Base-by-base conservation (phyloP, 768 basidiomycete genomes). In the Sutorius australiensis region DNA sequence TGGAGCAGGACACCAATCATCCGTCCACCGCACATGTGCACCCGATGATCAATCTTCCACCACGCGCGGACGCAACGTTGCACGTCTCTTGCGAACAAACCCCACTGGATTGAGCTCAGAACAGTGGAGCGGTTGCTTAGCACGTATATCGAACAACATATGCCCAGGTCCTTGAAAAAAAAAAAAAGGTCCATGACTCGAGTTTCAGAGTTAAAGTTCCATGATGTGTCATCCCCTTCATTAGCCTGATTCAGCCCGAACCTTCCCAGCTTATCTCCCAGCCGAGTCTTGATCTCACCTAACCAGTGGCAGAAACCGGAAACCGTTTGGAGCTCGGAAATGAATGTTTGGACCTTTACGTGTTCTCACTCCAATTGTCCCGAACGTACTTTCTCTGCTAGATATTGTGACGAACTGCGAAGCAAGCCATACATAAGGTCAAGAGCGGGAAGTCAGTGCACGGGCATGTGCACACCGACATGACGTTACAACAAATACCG, bases 41-140 rank as follows among this genome's bases (percentile, higher is more conserved):
- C 51, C 61, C 61, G 61, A 62, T 62, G 41, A 62, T 64, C 62
- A 61, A 61, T 61, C 62, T 64, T 64, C 62, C 53, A 39, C 50
- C 39, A 38, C 53, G 62, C 56, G 45, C 48, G 62, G 50, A 53
- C 42, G 37, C 63, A 63, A 65, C 62, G 63, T 64, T 63, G 62
- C 47, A 53, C 16, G 38, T 47, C 44, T 53, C 51, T 51, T 17
- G 51, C 51, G 53, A 56, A 49, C 40, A 47, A 54, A 36, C 45
- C 45, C 58, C 51, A 48, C 41, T 33, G 48, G 36, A 30, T 37
- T 32, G 42, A 44, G 33, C 50, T 55, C 52, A 46, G 27, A 33
- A 11, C 28, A 44, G 46, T 36, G 46, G 36, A 14, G 16, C 27
- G 16, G 50, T 50, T 27, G 19, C 43, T 24, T 46, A 28, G 11